Evolutionary conservation across 257 asterid genomes (phyloP), one percentile per base, ranked within the genome.

Genomic region (Cordia subcordata): DNA sequence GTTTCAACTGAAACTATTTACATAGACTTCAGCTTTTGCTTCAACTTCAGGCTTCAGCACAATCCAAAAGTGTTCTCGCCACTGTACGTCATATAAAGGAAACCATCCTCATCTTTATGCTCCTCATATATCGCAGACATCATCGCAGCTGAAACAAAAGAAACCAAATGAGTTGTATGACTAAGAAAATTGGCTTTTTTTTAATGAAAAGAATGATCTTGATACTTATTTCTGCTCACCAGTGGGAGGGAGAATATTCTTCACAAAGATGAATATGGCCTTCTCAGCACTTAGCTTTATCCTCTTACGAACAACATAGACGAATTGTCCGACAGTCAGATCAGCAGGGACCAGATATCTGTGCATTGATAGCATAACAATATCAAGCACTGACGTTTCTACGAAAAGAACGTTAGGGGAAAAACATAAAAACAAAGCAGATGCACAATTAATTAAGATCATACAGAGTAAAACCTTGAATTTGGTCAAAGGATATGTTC

Each of bases 261-360:
- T 92, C 71, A 92, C 99, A 76, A 92, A 92, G 81, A 92, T 82
- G 72, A 92, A 92, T 52, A 92, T 92, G 51, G 99, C 99, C 71
- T 92, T 88, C 87, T 92, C 99, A 16, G 99, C 96, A 71, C 96
- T 77, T 54, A 92, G 96, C 85, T 92, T 92, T 61, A 92, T 92
- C 82, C 99, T 84, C 78, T 92, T 92, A 38, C 99, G 99, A 44
- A 92, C 96, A 65, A 92, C 99, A 62, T 92, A 92, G 21, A 92
- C 99, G 61, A 92, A 92, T 61, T 92, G 99, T 39, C 99, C 99
- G 52, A 93, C 97, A 2, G 99, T 89, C 60, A 93, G 81, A 75
- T 93, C 99, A 52, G 97, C 97, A 47, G 99, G 99, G 57, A 93
- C 99, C 58, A 93, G 85, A 62, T 93, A 93, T 77, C 97, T 90